These are phyloP conservation scores for Dictyostelium citrinum DNA, from an alignment of 78 protist genomes.

Conservation along the genomic window DNA sequence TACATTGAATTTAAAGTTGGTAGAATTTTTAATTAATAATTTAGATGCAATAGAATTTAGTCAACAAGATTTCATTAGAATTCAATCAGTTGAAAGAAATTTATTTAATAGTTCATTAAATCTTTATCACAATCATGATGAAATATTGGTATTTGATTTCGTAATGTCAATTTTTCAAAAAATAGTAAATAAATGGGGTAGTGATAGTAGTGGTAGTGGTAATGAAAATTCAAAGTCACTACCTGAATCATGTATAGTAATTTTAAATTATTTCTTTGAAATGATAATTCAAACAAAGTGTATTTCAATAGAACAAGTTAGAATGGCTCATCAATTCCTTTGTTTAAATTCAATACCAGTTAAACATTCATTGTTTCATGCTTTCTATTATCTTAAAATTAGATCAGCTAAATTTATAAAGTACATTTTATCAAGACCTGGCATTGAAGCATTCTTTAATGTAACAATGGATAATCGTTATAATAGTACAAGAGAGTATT, in stretches of 20 bases:
- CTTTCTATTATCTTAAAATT: background rate
- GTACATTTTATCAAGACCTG: background rate
- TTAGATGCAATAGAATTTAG: background rate
- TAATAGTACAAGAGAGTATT: background rate
- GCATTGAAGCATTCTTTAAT: background rate
- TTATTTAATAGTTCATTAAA: background rate
- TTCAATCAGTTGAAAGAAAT: background rate
- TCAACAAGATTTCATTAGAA: background rate
- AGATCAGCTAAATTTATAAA: background rate
- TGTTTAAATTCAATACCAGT: background rate
- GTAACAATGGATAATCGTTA: background rate
- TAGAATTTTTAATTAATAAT: background rate
- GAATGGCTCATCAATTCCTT: background rate
- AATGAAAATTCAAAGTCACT: background rate
- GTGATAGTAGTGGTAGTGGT: background rate
- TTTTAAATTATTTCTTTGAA: background rate
- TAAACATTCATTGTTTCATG: background rate
- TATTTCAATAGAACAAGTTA: background rate
- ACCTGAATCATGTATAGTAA: background rate
- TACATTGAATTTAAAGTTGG: background rate
- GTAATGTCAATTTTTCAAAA: background rate
- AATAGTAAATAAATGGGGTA: background rate
- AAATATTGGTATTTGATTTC: background rate
- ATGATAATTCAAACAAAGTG: background rate
- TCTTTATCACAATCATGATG: background rate